phyloP scores from a whole-genome alignment of 2,329 filamentous ascomycete species.

The Verticillium nubilum region DNA sequence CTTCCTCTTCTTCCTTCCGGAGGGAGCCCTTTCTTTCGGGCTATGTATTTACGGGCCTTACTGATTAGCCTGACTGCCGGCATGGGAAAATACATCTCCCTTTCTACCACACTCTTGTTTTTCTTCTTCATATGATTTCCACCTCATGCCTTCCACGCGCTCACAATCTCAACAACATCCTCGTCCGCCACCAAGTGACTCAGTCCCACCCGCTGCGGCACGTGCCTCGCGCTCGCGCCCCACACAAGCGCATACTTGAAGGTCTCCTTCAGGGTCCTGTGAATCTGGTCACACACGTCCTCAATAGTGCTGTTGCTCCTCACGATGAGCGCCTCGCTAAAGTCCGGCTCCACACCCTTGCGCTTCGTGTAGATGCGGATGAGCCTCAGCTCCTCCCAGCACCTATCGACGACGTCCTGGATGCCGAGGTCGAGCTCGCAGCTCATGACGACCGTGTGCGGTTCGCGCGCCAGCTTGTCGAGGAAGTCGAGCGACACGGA shows the following conservation, averaged over 20 bases:
- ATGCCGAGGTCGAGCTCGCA: slow-evolving; percentile 95
- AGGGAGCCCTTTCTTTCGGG: slow-evolving; percentile 2
- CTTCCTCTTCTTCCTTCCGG: background rate
- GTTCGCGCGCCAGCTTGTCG: slow-evolving; percentile 85
- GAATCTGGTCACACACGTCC: slow-evolving; percentile 94
- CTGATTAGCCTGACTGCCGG: background rate
- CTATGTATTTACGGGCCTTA: slow-evolving; percentile 7
- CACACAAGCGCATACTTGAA: slow-evolving; percentile 99
- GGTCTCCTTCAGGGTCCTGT: slow-evolving; percentile 90
- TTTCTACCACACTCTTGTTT: background rate
- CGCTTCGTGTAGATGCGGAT: slow-evolving; percentile 96
- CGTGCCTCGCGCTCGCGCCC: slow-evolving; percentile 91
- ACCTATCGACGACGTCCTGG: slow-evolving; percentile 86
- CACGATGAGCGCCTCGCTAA: slow-evolving; percentile 88
- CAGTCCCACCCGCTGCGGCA: slow-evolving; percentile 88
- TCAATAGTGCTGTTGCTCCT: slow-evolving; percentile 83
- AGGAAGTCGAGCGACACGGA: slow-evolving; percentile 89
- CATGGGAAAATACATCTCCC: slow-evolving; percentile 8
- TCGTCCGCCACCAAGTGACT: slow-evolving; percentile 70
- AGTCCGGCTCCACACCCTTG: slow-evolving; percentile 86
- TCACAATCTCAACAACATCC: slow-evolving; percentile 64
- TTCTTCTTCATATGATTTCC: background rate
- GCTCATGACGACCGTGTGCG: slow-evolving; percentile 92
- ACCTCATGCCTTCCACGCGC: slow-evolving; percentile 53
- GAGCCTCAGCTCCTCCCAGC: slow-evolving; percentile 87